A percentile compares a stretch with the other conserved stretches of the same genome.
These are phyloP conservation scores for Epichloe gansuensis DNA, from an alignment of 2,329 filamentous ascomycete genomes.

Conservation along the genomic window DNA sequence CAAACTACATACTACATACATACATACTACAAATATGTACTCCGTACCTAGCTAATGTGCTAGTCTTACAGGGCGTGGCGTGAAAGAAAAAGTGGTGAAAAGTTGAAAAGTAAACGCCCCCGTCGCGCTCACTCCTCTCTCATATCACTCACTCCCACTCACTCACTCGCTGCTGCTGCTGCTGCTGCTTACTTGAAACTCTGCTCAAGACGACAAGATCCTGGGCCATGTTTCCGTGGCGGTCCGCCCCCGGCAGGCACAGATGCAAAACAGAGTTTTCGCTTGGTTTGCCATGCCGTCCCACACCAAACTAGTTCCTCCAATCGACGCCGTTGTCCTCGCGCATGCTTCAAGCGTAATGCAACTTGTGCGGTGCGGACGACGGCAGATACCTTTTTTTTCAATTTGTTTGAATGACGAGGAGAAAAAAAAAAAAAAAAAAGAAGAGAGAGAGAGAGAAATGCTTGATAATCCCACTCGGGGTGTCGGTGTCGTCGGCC, in stretches of 20 bases:
- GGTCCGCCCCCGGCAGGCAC: slow-evolving; percentile 5
- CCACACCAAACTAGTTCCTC: neutral
- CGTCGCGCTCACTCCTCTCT: too few species aligned
- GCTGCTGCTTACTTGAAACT: too few species aligned
- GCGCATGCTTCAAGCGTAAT: neutral
- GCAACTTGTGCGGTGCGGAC: neutral
- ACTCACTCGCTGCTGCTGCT: too few species aligned
- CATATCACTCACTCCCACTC: too few species aligned
- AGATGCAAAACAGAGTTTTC: slow-evolving; percentile 7
- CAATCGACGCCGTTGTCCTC: neutral
- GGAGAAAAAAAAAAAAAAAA: neutral
- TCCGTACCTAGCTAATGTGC: too few species aligned
- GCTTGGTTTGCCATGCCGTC: neutral
- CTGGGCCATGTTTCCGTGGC: neutral
- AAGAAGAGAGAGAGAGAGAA: neutral
- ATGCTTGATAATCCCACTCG: too few species aligned
- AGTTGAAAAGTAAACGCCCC: too few species aligned
- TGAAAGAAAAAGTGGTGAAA: too few species aligned
- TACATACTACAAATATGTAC: too few species aligned
- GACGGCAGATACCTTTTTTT: neutral
- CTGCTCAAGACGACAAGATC: neutral
- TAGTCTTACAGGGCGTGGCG: too few species aligned
- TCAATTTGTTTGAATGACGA: neutral
- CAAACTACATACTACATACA: too few species aligned
- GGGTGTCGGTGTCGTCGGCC: too few species aligned